Evolutionary conservation across 116 monocot species (phyloP).

Genomic region (Papilionanthe hybrid): DNA sequence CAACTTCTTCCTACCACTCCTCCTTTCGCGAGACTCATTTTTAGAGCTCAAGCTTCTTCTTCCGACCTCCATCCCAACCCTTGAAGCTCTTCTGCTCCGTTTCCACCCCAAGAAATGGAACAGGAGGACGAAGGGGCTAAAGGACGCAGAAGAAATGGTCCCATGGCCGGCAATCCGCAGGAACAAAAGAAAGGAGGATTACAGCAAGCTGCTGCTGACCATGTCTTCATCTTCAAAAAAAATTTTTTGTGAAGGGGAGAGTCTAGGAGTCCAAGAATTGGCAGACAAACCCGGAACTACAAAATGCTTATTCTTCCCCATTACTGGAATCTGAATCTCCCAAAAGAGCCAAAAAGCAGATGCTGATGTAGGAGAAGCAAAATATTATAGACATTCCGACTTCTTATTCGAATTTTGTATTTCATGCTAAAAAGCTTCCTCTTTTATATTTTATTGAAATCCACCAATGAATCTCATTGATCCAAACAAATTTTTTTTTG

Average conservation of each 20-base stretch:
- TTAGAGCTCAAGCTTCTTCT: not conserved
- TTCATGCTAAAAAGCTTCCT: too few relatives aligned
- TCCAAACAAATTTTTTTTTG: too few relatives aligned
- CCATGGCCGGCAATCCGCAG: not conserved
- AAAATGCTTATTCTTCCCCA: too few relatives aligned
- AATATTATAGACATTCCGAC: too few relatives aligned
- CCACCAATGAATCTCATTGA: too few relatives aligned
- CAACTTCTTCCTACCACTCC: not conserved
- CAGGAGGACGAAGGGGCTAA: not conserved
- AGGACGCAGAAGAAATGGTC: not conserved
- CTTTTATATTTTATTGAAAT: too few relatives aligned
- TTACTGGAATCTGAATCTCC: too few relatives aligned
- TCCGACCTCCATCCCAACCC: slow-evolving; percentile 4
- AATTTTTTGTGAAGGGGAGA: not conserved
- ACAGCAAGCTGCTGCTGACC: not conserved
- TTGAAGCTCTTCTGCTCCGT: not conserved
- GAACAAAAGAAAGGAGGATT: too few relatives aligned
- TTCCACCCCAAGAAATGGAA: not conserved
- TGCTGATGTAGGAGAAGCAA: too few relatives aligned
- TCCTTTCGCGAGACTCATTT: not conserved
- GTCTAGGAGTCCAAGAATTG: not conserved
- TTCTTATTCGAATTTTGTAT: too few relatives aligned
- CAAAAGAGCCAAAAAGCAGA: too few relatives aligned
- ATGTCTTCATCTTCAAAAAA: not conserved
- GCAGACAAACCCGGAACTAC: not conserved